Base-by-base conservation (phyloP, 108 stramenopile species). In the Skeletonema menzelii region DNA sequence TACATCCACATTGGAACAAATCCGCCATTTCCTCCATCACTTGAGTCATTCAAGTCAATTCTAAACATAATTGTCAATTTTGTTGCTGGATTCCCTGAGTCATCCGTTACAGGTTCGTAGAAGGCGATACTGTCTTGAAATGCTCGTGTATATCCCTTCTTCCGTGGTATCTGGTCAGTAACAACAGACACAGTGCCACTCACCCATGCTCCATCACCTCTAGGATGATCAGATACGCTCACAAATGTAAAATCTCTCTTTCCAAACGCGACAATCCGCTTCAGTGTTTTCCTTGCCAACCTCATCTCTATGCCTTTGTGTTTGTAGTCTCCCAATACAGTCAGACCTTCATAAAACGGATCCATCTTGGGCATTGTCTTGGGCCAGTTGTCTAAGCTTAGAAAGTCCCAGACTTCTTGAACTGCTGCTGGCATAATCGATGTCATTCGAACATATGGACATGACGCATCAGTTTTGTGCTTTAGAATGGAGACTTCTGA, bases 41-140 rank as follows among this genome's bases (percentile, higher is more conserved):
- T 57, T 26, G 82, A 84, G 63, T 89, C 88, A 67, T 89, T 89
- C 53, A 89, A 69, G 63, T 89, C 88, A 26, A 89, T 87, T 14
- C 88, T 68, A 75, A 86, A 89, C 8, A 89, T 79, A 57, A 89
- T 89, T 0, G 88, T 89, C 14, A 89, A 56, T 31, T 63, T 63
- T 3, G 83, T 84, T 15, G 72, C 35, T 27, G 66, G 67, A 12
- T 42, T 13, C 6, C 67, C 73, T 11, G 69, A 62, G 3, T 74
- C 58, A 20, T 59, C 65, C 27, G 49, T 28, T 14, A 85, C 4
- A 4, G 79, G 76, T 56, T 87, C 84, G 62, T 89, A 89, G 74
- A 89, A 87, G 24, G 88, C 88, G 38, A 89, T 84, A 19, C 84
- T 85, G 72, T 89, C 88, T 72, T 89, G 88, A 82, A 84, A 89